phyloP scores from a whole-genome alignment of 176 grass and related monocot species.

The Neostapfia colusana region DNA sequence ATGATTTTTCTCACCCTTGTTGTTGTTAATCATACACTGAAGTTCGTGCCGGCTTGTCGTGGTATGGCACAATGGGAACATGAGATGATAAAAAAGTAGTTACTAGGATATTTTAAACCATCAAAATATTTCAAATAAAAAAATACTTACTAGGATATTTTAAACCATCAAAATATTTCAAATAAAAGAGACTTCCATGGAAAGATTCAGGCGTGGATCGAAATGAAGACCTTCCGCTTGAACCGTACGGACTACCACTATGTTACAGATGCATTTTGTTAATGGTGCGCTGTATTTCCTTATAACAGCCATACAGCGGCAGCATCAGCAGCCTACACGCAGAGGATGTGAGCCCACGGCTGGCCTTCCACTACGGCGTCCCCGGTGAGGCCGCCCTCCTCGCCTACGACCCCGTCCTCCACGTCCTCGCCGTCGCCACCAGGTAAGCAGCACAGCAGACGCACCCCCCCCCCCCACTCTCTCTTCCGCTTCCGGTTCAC shows the following conservation, averaged over 20 bases:
- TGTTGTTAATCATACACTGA: too few relatives aligned
- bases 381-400: conserved; percentile 62
- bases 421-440: conserved; percentile 71
- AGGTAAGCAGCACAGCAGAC: conserved; percentile 45
- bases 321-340: conserved; percentile 45
- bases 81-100: too few relatives aligned
- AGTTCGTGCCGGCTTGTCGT: background rate
- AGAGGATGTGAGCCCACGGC: conserved; percentile 80
- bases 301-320: background rate
- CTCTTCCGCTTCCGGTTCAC: background rate
- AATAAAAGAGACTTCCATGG: too few relatives aligned
- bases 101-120: too few relatives aligned
- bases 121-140: too few relatives aligned
- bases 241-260: conserved; percentile 85
- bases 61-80: background rate
- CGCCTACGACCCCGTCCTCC: conserved; percentile 67
- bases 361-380: conserved; percentile 85
- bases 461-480: background rate
- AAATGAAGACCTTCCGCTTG: conserved; percentile 95
- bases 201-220: conserved; percentile 79
- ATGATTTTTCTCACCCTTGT: background rate
- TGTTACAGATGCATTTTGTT: conserved; percentile 45
- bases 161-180: too few relatives aligned
- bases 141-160: too few relatives aligned
- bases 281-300: too few relatives aligned